Base-by-base conservation (phyloP, 345 rosid species). In the Sisymbrium irio region DNA sequence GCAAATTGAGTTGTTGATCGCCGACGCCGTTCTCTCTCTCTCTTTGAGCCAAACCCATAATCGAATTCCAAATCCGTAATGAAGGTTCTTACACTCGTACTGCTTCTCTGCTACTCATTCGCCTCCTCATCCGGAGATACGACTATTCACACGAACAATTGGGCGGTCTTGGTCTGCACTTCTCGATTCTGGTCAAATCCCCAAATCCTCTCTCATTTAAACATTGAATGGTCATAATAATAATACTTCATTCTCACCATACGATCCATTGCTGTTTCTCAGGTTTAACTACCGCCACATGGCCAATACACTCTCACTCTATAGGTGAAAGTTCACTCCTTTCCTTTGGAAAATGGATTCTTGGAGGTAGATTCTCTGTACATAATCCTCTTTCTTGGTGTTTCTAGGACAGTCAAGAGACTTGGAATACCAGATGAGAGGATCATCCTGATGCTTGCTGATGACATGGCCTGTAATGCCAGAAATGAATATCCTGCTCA, bases 81-180 rank as follows among this genome's bases (percentile, higher is more conserved):
- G 80, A 77, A 77, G 80, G 41, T 49, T 58, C 20, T 49, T 74
- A 11, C 71, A 30, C 22, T 74, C 40, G 20, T 59, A 42, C 53
- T 77, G 73, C 59, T 81, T 79, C 65, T 83, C 40, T 78, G 64
- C 65, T 69, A 39, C 77, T 81, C 65, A 10, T 27, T 76, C 47
- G 78, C 80, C 17, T 53, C 71, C 51, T 84, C 93, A 58, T 77
- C 87, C 27, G 82, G 85, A 53, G 94, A 88, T 69, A 77, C 91
- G 39, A 69, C 92, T 15, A 85, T 84, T 75, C 98, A 90, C 79
- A 92, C 98, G 54, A 95, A 95, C 83, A 95, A 92, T 71, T 95
- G 99, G 99, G 99, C 99, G 62, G 96, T 95, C 32, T 77, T 95
- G 67, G 99, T 95, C 80, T 95, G 99, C 87, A 92, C 98, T 40